Evolutionary conservation across 106 monocot species (phyloP), one percentile per base, ranked within the genome.

Genomic region (Xerophyta viscosa): DNA sequence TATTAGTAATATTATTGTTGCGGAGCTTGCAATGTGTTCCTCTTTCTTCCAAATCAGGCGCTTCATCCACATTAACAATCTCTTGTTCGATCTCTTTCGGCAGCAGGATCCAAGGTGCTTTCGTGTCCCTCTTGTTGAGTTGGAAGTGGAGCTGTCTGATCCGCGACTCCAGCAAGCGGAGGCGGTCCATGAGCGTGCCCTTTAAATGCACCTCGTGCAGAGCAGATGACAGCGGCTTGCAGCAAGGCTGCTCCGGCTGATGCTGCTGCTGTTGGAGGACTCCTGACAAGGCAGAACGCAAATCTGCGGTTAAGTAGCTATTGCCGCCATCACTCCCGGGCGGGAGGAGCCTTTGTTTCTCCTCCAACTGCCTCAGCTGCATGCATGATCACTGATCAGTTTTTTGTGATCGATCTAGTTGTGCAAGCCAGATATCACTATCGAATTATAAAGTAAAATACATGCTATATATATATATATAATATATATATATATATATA

Each of bases 361-460:
- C 62, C 62, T 87, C 87, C 58, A 87, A 61, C 63, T 78, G 78
- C 62, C 66, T 71, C 15, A 87, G 55, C 87, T 87, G 78, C 71
- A 67, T 24, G 19, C 12, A 60, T 50, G 24, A 20, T n/a, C n/a
- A n/a, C n/a, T n/a, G n/a, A n/a, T n/a, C n/a, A n/a, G n/a, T n/a
- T n/a, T n/a, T n/a, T n/a, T n/a, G n/a, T n/a, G n/a, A n/a, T n/a
- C n/a, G n/a, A n/a, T n/a, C n/a, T n/a, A n/a, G n/a, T n/a, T n/a
- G 8, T 39, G 3, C 39, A 39, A 10, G 6, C 39, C 10, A 39
- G 2, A 39, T 39, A 12, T 39, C 39, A 36, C 11, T 36, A 5
- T 36, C 43, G 20, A 7, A 17, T 19, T 19, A 46, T 20, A 14
- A 17, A 11, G 13, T 1, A 27, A 24, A 24, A n/a, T n/a, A n/a